These are phyloP conservation scores for Begonia loranthoides DNA, from an alignment of 306 rosid genomes.

Conservation along the genomic window DNA sequence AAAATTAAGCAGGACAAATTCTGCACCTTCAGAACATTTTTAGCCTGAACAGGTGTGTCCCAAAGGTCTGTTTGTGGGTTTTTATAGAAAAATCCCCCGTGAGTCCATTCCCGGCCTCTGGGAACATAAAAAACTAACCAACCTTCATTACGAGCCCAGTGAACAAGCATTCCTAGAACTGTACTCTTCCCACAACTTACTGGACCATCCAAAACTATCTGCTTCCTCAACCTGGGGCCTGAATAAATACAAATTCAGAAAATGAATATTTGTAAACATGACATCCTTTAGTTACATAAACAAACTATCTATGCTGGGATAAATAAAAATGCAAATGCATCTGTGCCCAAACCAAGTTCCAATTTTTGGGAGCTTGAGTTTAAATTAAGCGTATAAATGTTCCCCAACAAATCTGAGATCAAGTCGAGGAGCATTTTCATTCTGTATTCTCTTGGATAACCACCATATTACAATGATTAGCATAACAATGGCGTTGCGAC, in stretches of 20 bases:
- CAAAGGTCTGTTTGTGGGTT: conserved; percentile 62
- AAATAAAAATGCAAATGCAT: neutral
- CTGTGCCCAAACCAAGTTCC: neutral
- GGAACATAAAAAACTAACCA: conserved; percentile 95
- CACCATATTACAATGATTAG: too few species aligned
- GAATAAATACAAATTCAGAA: conserved; percentile 12
- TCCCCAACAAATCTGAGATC: too few species aligned
- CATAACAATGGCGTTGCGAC: too few species aligned
- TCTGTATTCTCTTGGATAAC: too few species aligned
- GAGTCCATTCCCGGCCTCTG: conserved; percentile 78
- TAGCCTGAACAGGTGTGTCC: conserved; percentile 95
- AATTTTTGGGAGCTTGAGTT: too few species aligned
- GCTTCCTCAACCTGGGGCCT: conserved; percentile 65
- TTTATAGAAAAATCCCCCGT: conserved; percentile 71
- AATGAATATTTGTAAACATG: neutral
- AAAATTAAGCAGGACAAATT: neutral
- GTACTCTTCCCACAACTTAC: conserved; percentile 89
- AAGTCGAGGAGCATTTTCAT: too few species aligned
- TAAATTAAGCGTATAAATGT: too few species aligned
- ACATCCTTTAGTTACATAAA: neutral
- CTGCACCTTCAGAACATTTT: conserved; percentile 64
- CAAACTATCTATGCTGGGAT: neutral
- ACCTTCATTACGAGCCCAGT: conserved; percentile 96
- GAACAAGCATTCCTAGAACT: conserved; percentile 85
- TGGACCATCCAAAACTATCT: conserved; percentile 82